Base-by-base conservation (phyloP, 2,329 filamentous ascomycete genomes). In the Septoria linicola region DNA sequence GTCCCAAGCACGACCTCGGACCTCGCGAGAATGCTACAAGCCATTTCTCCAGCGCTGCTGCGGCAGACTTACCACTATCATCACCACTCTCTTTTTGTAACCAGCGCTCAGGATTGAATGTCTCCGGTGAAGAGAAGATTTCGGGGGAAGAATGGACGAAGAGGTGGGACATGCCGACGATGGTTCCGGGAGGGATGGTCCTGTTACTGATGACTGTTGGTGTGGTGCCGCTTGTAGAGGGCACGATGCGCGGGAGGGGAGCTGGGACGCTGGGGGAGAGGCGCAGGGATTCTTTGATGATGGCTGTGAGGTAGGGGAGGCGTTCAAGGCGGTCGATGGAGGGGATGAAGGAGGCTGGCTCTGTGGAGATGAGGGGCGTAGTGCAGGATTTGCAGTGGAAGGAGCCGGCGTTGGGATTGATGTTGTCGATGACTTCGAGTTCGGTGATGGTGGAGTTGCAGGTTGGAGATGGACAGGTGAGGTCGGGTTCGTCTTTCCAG, bases 91-190 rank as follows among this genome's bases (percentile, higher is more conserved):
- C 16, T 3, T 40, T 6, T 14, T 70, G 70, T 1, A 80, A 62
- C 77, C 76, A 80, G 37, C 77, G 70, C 35, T 69, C 67, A 0
- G 75, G 76, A 17, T 69, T 64, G 70, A 74, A 79, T 3, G 57
- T 63, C 40, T 76, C 72, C 0, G 76, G 72, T 1, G 74, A 66
- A 0, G 74, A 73, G 53, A 76, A 80, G 8, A 78, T 71, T 1
- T 70, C 65, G 2, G 68, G 61, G 41, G 78, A 77, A 11, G 71
- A 71, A 58, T 80, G 79, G 13, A 80, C 72, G 2, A 78, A 76
- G 54, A 77, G 78, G 6, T 77, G 73, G 3, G 74, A 73, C 57
- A 75, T 70, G 30, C 66, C 69, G 3, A 79, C 73, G 0, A 66
- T 66, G 0, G 72, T 76, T 17, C 72, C 65, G 3, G 72, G 73